phyloP scores from a whole-genome alignment of 2,329 filamentous ascomycete genomes.

The Zasmidium citrigriseum region DNA sequence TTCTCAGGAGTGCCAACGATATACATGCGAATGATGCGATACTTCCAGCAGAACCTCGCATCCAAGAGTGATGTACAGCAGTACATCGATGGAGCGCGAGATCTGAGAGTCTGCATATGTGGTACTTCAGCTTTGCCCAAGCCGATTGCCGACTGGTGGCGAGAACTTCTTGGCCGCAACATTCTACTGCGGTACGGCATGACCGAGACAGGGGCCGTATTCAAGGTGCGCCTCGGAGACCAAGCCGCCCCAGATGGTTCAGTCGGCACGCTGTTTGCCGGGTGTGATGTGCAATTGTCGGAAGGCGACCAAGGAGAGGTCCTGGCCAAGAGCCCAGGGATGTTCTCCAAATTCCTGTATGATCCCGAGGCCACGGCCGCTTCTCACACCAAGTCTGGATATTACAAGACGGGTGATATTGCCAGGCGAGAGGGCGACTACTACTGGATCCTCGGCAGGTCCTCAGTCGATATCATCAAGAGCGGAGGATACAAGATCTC shows the following conservation, averaged over 20 bases:
- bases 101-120: constrained; percentile 45
- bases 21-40: constrained; percentile 51
- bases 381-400: constrained; percentile 34
- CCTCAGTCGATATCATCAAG: constrained; percentile 57
- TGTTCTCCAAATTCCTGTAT: constrained; percentile 38
- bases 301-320: constrained; percentile 53
- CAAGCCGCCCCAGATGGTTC: constrained; percentile 42
- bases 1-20: constrained; percentile 56
- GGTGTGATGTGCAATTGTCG: constrained; percentile 47
- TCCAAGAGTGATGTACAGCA: constrained; percentile 33
- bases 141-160: constrained; percentile 55
- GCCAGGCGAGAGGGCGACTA: constrained; percentile 43
- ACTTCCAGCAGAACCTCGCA: constrained; percentile 41
- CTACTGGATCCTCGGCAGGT: constrained; percentile 57
- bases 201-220: constrained; percentile 53
- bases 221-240: constrained; percentile 47
- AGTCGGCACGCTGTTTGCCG: constrained; percentile 52
- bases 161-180: constrained; percentile 42
- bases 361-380: constrained; percentile 32
- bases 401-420: constrained; percentile 38
- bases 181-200: constrained; percentile 53
- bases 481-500: constrained; percentile 59
- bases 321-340: constrained; percentile 39
- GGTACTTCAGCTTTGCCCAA: constrained; percentile 52
- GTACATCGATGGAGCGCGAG: constrained; percentile 47